Percentiles rank a stretch among this genome's conserved stretches.
phyloP scores from a whole-genome alignment of 202 grass and related monocot species.

The Brachypodium distachyon region DNA sequence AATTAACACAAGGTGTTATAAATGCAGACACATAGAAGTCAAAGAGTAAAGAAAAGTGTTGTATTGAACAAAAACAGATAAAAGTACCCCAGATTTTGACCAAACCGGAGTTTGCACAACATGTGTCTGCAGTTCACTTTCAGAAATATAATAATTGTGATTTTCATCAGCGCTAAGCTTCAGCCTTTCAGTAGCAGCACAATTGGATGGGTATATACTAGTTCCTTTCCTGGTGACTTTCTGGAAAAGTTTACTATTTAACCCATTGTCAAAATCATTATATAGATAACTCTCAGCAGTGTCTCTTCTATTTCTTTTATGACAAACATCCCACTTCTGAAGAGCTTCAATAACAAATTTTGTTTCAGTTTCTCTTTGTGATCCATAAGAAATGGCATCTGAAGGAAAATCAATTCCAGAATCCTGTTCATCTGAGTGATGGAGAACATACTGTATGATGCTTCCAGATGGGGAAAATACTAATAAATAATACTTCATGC shows the following conservation, averaged over 20 bases:
- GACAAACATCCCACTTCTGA: slow-evolving; percentile 97
- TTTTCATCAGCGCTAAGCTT: slow-evolving; percentile 56
- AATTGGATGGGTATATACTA: slow-evolving; percentile 29
- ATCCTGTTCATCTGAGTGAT: slow-evolving; percentile 32
- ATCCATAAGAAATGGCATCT: slow-evolving; percentile 29
- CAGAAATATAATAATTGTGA: slow-evolving; percentile 65
- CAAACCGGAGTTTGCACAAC: slow-evolving; percentile 54
- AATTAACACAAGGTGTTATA: slow-evolving; percentile 24
- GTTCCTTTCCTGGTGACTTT: slow-evolving; percentile 52
- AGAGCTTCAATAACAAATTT: slow-evolving; percentile 78
- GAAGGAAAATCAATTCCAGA: slow-evolving; percentile 40
- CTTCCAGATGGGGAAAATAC: slow-evolving; percentile 84
- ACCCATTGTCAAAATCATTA: slow-evolving; percentile 62
- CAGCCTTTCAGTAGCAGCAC: slow-evolving; percentile 16
- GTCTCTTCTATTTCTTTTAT: slow-evolving; percentile 74
- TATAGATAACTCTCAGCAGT: slow-evolving; percentile 52
- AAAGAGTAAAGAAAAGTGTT: slow-evolving; percentile 1
- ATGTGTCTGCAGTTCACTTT: slow-evolving; percentile 86
- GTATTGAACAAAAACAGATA: not conserved
- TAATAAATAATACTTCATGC: slow-evolving; percentile 60
- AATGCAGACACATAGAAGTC: not conserved
- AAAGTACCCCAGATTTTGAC: slow-evolving; percentile 77
- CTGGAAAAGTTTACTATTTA: slow-evolving; percentile 47
- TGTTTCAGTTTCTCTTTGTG: slow-evolving; percentile 46
- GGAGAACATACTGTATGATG: slow-evolving; percentile 88